Evolutionary conservation across 129 eudicot genomes (phyloP), one percentile per base, ranked within the genome.

Genomic region (Solidago caesia): DNA sequence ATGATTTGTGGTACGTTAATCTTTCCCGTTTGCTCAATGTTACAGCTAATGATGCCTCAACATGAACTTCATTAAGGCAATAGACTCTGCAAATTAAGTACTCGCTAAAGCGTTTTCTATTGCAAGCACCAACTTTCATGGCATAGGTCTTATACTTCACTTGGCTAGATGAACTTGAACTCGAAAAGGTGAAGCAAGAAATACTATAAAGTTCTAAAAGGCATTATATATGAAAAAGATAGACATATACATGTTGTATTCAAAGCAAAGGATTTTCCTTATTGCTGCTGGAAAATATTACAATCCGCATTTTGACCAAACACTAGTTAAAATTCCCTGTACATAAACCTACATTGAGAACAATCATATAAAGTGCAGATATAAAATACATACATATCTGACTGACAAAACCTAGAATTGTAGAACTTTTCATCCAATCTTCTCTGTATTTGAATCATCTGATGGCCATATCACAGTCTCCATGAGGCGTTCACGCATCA

Each of bases 381-480:
- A 72, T 13, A 21, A 44, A 6, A 72, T 13, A 43, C 13, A 72
- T 60, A 61, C 59, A 46, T 56, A 71, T 45, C 21, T 27, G 49
- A 6, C 12, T 64, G 69, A 64, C 27, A 43, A 29, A n/a, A 57
- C 1, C 21, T 56, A 16, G 12, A 12, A 45, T 27, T 13, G 55
- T 66, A 44, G 15, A 68, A 16, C 5, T 60, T 64, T 45, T 78
- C 71, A 86, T 62, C 87, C 89, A 29, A 86, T 79, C 29, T 70
- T 84, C 76, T 87, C 91, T 1, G 80, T 81, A 77, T 85, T 85
- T 8, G 92, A 72, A 81, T 89, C 92, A 62, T 89, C 95, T 0
- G 89, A 75, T 0, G 98, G 96, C 98, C 96, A 92, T 41, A 84
- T 77, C 70, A 89, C 88, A n/a, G 95, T 89, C 75, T 87, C 90